Conservation (phyloP, 352 stramenopile species). For the Pythium diclinum region DNA sequence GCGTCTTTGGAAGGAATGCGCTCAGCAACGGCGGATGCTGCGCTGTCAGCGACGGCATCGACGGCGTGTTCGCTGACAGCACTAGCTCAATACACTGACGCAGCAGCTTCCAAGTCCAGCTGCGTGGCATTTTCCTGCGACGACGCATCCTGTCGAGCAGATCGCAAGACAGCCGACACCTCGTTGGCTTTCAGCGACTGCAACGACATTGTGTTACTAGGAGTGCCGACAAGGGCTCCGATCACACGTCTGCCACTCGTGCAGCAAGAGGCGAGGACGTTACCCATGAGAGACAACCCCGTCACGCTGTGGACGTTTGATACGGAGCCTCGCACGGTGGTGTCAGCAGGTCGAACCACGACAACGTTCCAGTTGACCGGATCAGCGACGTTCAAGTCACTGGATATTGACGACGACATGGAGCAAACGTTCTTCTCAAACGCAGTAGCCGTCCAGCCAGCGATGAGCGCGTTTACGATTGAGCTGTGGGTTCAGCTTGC, state of each 20-base stretch:
- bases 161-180: constrained; percentile 14
- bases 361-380: constrained; percentile 18
- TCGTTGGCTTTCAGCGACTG: constrained; percentile 50
- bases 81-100: constrained; percentile 4
- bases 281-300: constrained; percentile 65
- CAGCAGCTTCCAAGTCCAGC: neutral
- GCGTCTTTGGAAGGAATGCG: constrained; percentile 32
- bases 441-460: constrained; percentile 38
- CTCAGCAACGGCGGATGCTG: constrained; percentile 16
- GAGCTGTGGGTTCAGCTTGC: constrained; percentile 56
- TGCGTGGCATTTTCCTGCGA: constrained; percentile 37
- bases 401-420: constrained; percentile 42
- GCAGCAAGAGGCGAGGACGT: constrained; percentile 40
- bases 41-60: constrained; percentile 6
- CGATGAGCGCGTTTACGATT: constrained; percentile 56
- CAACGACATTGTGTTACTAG: constrained; percentile 45
- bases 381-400: constrained; percentile 10
- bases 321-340: constrained; percentile 14
- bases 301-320: constrained; percentile 60
- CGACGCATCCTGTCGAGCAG: constrained; percentile 30
- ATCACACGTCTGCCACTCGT: constrained; percentile 42
- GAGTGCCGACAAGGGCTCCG: constrained; percentile 38
- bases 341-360: constrained; percentile 2
- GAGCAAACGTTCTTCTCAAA: constrained; percentile 60
- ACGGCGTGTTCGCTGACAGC: constrained; percentile 11